Conservation (phyloP, 1,284 basidiomycete species). For the Porogramme epimiltina region DNA sequence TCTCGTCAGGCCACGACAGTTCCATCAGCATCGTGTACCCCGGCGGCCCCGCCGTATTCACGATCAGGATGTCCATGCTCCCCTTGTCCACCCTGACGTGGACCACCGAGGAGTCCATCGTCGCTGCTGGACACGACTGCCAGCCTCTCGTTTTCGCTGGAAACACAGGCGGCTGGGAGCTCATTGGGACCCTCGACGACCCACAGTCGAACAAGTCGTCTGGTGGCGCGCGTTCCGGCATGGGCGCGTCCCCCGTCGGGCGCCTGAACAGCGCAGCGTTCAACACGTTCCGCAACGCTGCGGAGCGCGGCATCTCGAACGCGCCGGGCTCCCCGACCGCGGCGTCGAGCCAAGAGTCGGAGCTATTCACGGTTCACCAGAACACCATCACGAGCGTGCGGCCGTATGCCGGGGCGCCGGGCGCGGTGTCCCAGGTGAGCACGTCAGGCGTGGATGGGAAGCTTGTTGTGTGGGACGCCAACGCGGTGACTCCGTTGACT, state of each 20-base stretch:
- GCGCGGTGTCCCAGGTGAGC: constrained; percentile 76
- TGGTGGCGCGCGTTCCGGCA: constrained; percentile 37
- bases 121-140: constrained; percentile 98
- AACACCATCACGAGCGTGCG: constrained; percentile 96
- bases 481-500: constrained; percentile 43
- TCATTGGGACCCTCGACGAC: constrained; percentile 85
- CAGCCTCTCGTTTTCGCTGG: constrained; percentile 90
- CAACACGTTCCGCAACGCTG: constrained; percentile 93
- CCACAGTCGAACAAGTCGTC: constrained; percentile 53
- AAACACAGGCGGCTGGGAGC: constrained; percentile 70
- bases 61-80: constrained; percentile 74
- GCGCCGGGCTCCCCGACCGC: constrained; percentile 41
- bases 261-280: constrained; percentile 94
- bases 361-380: constrained; percentile 90
- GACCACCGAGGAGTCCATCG: constrained; percentile 77
- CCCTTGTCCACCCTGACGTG: constrained; percentile 86
- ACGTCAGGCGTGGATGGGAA: constrained; percentile 96
- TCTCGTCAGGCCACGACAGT: constrained; percentile 81
- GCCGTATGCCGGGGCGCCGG: constrained; percentile 66
- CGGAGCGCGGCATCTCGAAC: constrained; percentile 76
- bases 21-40: constrained; percentile 91
- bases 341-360: constrained; percentile 60
- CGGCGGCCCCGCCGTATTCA: constrained; percentile 66
- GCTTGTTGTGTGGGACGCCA: constrained; percentile 89
- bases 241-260: constrained; percentile 60